Conservation (phyloP, 1,284 basidiomycete species). For the Apiotrichum veenhuisii region DNA sequence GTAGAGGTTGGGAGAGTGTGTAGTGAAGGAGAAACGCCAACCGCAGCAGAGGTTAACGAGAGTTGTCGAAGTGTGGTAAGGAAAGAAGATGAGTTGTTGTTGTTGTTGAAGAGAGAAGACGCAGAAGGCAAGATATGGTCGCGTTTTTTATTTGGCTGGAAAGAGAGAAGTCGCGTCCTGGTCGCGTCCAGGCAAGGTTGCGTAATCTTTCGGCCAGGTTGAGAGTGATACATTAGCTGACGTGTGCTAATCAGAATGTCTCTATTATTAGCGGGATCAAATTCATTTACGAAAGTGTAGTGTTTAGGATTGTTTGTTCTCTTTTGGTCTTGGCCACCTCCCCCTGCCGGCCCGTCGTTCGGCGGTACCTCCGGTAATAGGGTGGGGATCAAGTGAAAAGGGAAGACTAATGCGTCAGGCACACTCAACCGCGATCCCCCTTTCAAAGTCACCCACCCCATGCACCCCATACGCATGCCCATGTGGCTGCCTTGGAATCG, state of each 20-base stretch:
- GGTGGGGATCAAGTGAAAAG: no score
- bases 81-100: slow-evolving; percentile 5
- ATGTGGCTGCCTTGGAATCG: no score
- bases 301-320: no score
- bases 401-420: no score
- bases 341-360: no score
- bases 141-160: slow-evolving; percentile 5
- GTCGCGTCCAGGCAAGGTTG: neutral
- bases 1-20: neutral
- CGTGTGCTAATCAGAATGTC: slow-evolving; percentile 4
- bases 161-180: slow-evolving; percentile 6
- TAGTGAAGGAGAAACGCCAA: neutral
- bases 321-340: no score
- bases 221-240: slow-evolving; percentile 1
- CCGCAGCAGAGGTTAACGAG: neutral
- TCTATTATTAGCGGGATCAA: neutral
- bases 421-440: no score
- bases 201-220: neutral
- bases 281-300: no score
- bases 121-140: neutral
- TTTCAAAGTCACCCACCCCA: no score
- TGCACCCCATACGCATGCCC: no score
- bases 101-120: slow-evolving; percentile 1
- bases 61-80: no score
- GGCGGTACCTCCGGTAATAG: no score